Evolutionary conservation across 169 alveolate species (phyloP).

Genomic region (Eimeria falciformis): DNA sequence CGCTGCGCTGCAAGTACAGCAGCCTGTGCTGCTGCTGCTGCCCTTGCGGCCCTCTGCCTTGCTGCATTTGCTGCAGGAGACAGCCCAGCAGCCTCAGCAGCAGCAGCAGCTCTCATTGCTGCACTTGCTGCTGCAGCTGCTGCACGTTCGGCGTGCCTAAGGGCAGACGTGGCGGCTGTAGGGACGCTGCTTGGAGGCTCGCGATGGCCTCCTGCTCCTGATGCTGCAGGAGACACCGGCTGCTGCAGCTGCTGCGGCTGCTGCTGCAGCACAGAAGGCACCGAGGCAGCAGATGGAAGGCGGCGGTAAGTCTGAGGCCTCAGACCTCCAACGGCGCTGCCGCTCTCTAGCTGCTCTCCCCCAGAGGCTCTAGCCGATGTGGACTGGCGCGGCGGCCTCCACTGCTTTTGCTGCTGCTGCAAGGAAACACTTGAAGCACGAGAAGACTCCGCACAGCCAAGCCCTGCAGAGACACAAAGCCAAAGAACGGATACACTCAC

Average conservation of each 20-base stretch:
- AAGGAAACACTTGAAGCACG: too few relatives aligned
- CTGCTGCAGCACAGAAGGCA: background rate
- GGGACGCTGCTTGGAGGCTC: background rate
- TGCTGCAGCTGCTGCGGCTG: conserved; percentile 43
- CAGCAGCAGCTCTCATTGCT: conserved; percentile 71
- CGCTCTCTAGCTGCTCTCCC: too few relatives aligned
- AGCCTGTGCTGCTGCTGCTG: conserved; percentile 59
- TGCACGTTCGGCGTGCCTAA: conserved; percentile 60
- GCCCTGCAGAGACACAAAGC: background rate
- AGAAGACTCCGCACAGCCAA: conserved; percentile 11
- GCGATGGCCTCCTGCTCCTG: background rate
- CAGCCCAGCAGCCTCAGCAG: conserved; percentile 62
- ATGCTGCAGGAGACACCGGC: conserved; percentile 16
- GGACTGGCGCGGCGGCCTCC: too few relatives aligned
- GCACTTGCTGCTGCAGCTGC: conserved; percentile 75
- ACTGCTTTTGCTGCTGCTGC: too few relatives aligned
- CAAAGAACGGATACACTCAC: too few relatives aligned
- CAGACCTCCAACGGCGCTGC: too few relatives aligned
- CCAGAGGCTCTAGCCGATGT: too few relatives aligned
- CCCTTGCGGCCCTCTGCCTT: conserved; percentile 23
- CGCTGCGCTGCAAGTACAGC: conserved; percentile 38
- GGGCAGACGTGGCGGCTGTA: conserved; percentile 62
- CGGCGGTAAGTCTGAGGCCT: background rate
- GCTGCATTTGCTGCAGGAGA: conserved; percentile 61
- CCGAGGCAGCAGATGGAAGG: background rate